Base-by-base conservation (phyloP, 2,329 filamentous ascomycete species). In the Clonostachys rosea region DNA sequence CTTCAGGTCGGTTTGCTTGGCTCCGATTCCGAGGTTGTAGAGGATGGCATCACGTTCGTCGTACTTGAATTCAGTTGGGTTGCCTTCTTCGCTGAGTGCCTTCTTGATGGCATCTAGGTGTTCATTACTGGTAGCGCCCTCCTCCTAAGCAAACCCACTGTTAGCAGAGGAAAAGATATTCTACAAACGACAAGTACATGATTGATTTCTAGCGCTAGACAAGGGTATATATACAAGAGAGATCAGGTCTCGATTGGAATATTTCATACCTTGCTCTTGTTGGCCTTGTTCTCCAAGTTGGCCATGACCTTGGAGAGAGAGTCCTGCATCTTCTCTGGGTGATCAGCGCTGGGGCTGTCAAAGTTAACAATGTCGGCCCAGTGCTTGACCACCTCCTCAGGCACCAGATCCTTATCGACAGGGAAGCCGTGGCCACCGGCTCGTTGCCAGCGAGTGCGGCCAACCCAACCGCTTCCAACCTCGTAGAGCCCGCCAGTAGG, bases 21-120 rank as follows among this genome's bases (percentile, higher is more conserved):
- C 91, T 49, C 94, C 94, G 51, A 99, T 70, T 50, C 92, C 92
- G 40, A 99, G 78, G 72, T 96, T 97, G 79, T 99, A 99, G 43
- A 99, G 86, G 59, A 95, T 94, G 44, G 87, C 78, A 65, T 99
- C 94, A 58, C 84, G 85, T 62, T 97, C 91, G 54, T 86, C 83
- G 62, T 91, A 97, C 52, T 76, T 78, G 72, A 89, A 97, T 59
- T 87, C 81, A 47, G 88, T 89, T 45, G 87, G 86, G 40, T 65
- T 63, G 36, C 86, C 76, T 65, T 91, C 79, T 43, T 84, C 76
- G 59, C 83, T 80, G 72, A 91, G 85, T 34, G 88, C 87, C 57
- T 79, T 76, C 60, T 87, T 81, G 59, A 96, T 96, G 59, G 84
- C 84, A 47, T 80, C 75, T 41, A 95, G 78, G 59, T 87, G 80